Evolutionary conservation across 1,139 yeast species (phyloP).

Genomic region (Diutina sp.): DNA sequence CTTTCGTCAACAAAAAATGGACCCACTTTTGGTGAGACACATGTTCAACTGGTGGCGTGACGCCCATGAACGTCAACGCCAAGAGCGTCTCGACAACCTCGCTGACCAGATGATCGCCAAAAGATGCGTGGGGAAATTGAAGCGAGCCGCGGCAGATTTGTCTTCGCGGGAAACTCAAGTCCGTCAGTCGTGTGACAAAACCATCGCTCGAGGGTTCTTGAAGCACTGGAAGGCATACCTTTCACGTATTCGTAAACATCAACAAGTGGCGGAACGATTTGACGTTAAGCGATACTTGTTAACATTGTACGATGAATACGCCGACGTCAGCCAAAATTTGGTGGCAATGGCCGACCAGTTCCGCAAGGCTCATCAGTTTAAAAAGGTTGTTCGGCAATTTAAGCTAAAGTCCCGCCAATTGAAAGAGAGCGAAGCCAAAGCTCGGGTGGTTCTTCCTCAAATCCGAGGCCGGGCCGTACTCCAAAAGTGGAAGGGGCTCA

Average conservation of each 20-base stretch:
- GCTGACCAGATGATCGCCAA: background rate
- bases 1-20: background rate
- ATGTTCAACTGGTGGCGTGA: background rate
- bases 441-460: background rate
- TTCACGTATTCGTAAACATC: background rate
- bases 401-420: background rate
- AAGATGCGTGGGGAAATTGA: background rate
- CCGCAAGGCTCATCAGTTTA: background rate
- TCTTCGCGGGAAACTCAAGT: background rate
- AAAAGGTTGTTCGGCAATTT: background rate
- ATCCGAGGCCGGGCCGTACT: background rate
- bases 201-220: background rate
- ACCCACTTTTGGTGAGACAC: background rate
- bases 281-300: background rate
- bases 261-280: background rate
- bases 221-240: background rate
- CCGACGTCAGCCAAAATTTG: background rate
- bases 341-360: background rate
- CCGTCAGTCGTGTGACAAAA: background rate
- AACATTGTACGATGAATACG: background rate
- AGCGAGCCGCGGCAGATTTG: background rate
- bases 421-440: background rate
- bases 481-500: background rate
- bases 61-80: background rate
- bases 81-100: background rate